phyloP scores from a whole-genome alignment of 2,329 filamentous ascomycete genomes.

The Botrytis fragariae region DNA sequence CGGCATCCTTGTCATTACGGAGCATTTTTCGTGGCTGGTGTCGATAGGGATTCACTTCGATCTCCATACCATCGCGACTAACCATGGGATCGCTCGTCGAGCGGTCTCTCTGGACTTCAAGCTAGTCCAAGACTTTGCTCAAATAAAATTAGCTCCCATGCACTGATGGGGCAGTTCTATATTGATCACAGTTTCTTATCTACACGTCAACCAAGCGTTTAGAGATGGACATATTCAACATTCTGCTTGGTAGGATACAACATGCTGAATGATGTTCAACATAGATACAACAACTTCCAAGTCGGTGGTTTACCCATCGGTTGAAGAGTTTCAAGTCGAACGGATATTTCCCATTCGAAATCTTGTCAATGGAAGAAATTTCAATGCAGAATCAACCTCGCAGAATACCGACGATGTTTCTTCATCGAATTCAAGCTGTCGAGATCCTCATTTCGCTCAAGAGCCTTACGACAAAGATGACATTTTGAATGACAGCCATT shows the following conservation, averaged over 20 bases:
- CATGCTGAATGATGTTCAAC: constrained; percentile 20
- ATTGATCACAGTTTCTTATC: neutral
- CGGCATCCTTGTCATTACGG: neutral
- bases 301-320: constrained; percentile 25
- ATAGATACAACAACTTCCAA: constrained; percentile 19
- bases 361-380: constrained; percentile 21
- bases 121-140: neutral
- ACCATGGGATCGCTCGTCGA: constrained; percentile 3
- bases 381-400: neutral
- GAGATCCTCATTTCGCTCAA: neutral
- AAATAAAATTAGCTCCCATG: neutral
- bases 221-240: constrained; percentile 1
- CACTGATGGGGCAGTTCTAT: neutral
- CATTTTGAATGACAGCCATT: neutral
- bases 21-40: neutral
- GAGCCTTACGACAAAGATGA: neutral
- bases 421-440: neutral
- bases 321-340: constrained; percentile 27
- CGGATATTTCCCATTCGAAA: constrained; percentile 33
- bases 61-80: neutral
- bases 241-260: neutral
- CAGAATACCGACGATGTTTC: neutral
- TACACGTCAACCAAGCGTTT: neutral
- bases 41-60: constrained; percentile 8
- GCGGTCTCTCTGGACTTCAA: neutral